Base-by-base conservation (phyloP, 495 filamentous ascomycete genomes). In the Aspergillus conjunctus region DNA sequence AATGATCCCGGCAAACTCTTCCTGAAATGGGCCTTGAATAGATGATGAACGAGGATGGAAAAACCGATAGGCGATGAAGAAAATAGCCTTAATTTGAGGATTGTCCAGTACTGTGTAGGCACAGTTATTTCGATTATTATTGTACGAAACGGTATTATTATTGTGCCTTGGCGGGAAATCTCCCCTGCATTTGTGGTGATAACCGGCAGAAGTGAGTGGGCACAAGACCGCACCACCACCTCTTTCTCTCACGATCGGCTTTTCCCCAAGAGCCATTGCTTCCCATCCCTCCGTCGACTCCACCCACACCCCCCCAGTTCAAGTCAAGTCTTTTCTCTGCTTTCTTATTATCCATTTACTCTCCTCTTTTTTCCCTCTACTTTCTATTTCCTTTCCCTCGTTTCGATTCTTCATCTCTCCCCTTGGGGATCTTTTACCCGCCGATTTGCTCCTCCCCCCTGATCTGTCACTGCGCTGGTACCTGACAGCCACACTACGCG, bases 401-500 rank as follows among this genome's bases (percentile, higher is more conserved):
- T 32, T 48, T 31, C 46, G 21, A 21, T 54, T 37, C n/a, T 52
- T 52, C 39, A 31, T 17, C 21, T 51, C 26, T 21, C 46, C 57
- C 34, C 22, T n/a, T 41, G 32, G 46, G 17, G 22, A 52, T 52
- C 39, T 53, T 45, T n/a, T 32, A 7, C 32, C 21, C 37, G 30
- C 43, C 55, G 17, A 48, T 43, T 54, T 30, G 41, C 50, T 54
- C 15, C 5, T n/a, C 33, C 58, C n/a, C 58, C 51, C 51, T 60
- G 51, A 54, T 30, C 57, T 49, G 26, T 45, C 41, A 26, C 43
- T 60, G 58, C 51, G 51, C 58, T 54, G 18, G 51, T 60, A 54
- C 65, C 62, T 67, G 60, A 53, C 59, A 54, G 51, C 60, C 50
- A 51, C 48, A 54, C 51, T 45, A 63, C 67, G 63, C 63, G 63